Conservation (phyloP, 2,329 filamentous ascomycete species). For the Sclerotiophoma versabilis region DNA sequence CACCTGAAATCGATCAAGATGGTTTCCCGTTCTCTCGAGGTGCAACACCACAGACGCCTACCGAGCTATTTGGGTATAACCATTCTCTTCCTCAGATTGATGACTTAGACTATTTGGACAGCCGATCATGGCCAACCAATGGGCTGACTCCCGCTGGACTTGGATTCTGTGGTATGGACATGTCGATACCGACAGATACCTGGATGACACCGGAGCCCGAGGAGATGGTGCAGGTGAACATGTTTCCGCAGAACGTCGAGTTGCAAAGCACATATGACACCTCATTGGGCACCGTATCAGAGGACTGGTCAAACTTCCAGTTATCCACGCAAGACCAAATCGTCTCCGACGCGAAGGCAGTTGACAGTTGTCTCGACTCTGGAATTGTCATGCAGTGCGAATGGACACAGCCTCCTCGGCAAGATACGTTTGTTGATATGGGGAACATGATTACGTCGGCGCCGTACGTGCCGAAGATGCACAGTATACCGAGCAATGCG, state of each 20-base stretch:
- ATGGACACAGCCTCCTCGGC: conserved; percentile 45
- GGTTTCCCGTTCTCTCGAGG: conserved; percentile 29
- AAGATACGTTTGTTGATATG: conserved; percentile 44
- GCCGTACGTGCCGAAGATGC: conserved; percentile 52
- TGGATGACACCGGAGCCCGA: conserved; percentile 25
- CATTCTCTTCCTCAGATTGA: conserved; percentile 32
- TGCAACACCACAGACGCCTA: conserved; percentile 41
- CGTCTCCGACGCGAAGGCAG: neutral
- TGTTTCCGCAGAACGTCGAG: neutral
- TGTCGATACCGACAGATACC: conserved; percentile 17
- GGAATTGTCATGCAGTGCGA: conserved; percentile 51
- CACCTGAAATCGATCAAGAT: conserved; percentile 26
- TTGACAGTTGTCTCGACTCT: conserved; percentile 10
- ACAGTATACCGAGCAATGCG: conserved; percentile 23
- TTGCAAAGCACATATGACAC: neutral
- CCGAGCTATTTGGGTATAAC: conserved; percentile 30
- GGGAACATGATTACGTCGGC: conserved; percentile 27
- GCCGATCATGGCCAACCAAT: conserved; percentile 36
- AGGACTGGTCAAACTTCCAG: neutral
- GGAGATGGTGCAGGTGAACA: conserved; percentile 22
- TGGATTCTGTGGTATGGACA: conserved; percentile 31
- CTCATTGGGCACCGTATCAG: neutral
- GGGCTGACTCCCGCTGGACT: conserved; percentile 30
- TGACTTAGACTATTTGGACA: conserved; percentile 30
- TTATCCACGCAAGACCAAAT: neutral